phyloP scores from a whole-genome alignment of 2,329 filamentous ascomycete species.

The Penicillium sp. region DNA sequence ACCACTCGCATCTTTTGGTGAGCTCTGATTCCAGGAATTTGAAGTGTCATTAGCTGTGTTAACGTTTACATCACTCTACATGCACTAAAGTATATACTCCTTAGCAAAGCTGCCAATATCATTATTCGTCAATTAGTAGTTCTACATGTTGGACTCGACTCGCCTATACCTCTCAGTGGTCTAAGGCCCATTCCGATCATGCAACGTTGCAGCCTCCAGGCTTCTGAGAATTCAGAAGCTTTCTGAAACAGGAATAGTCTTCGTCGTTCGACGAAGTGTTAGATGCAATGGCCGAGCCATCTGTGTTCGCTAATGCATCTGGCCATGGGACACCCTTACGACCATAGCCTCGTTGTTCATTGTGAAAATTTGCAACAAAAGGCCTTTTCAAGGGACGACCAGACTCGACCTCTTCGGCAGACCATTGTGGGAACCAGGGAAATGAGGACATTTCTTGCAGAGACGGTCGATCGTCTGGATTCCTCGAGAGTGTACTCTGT shows the following conservation, averaged over 20 bases:
- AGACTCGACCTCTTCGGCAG: conserved; percentile 10
- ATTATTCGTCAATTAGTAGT: too few species aligned
- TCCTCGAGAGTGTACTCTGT: conserved; percentile 22
- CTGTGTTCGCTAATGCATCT: background rate
- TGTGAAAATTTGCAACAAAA: conserved; percentile 4
- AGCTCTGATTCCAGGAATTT: background rate
- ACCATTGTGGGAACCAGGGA: conserved; percentile 29
- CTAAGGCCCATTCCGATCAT: background rate
- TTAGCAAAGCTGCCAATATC: too few species aligned
- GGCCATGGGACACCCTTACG: conserved; percentile 1
- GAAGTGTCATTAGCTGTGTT: too few species aligned
- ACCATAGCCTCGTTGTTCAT: background rate
- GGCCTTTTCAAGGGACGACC: conserved; percentile 12
- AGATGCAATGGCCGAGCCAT: background rate
- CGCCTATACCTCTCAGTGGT: too few species aligned
- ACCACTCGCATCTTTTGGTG: background rate
- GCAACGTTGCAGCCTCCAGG: background rate
- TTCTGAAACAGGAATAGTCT: background rate
- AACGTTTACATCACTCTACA: background rate
- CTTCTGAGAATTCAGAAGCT: background rate
- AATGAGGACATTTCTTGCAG: conserved; percentile 24
- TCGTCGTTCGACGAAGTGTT: background rate
- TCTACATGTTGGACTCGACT: too few species aligned
- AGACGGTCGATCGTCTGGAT: conserved; percentile 21
- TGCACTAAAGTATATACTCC: too few species aligned